These are phyloP conservation scores for Mycena vulgaris DNA, from an alignment of 768 basidiomycete species.

Conservation along the genomic window DNA sequence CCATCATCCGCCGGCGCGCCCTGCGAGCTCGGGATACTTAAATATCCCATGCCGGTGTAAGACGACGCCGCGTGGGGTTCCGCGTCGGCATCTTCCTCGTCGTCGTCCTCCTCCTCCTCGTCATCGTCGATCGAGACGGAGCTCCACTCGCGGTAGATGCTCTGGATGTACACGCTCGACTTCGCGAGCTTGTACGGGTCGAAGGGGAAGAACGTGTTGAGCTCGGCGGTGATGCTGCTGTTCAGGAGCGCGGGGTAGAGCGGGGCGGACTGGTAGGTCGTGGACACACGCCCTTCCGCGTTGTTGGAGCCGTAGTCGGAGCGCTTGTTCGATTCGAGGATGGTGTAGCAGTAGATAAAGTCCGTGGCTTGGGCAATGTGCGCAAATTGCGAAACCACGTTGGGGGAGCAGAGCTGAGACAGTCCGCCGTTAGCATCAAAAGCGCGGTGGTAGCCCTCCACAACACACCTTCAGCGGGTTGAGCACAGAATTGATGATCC, in stretches of 20 bases:
- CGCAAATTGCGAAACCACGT: slow-evolving; percentile 96
- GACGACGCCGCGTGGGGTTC: slow-evolving; percentile 13
- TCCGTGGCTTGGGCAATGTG: slow-evolving; percentile 90
- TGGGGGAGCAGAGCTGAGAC: slow-evolving; percentile 86
- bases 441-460: neutral
- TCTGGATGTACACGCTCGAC: slow-evolving; percentile 83
- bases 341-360: slow-evolving; percentile 95
- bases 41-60: neutral
- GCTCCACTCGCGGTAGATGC: slow-evolving; percentile 92
- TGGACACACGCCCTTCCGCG: slow-evolving; percentile 33
- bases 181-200: slow-evolving; percentile 95
- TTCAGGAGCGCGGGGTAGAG: slow-evolving; percentile 47
- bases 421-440: slow-evolving; percentile 8
- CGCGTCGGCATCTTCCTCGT: slow-evolving; percentile 15
- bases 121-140: slow-evolving; percentile 85
- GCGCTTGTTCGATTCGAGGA: slow-evolving; percentile 91
- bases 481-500: slow-evolving; percentile 83
- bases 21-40: slow-evolving; percentile 24
- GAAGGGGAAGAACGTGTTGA: slow-evolving; percentile 98
- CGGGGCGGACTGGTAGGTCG: neutral
- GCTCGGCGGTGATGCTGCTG: slow-evolving; percentile 69
- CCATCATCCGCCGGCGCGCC: slow-evolving; percentile 52
- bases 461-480: slow-evolving; percentile 88
- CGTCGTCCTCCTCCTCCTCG: slow-evolving; percentile 32
- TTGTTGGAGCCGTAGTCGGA: slow-evolving; percentile 61